Evolutionary conservation across 768 basidiomycete species (phyloP).

Genomic region (Auricularia auricula-judae): DNA sequence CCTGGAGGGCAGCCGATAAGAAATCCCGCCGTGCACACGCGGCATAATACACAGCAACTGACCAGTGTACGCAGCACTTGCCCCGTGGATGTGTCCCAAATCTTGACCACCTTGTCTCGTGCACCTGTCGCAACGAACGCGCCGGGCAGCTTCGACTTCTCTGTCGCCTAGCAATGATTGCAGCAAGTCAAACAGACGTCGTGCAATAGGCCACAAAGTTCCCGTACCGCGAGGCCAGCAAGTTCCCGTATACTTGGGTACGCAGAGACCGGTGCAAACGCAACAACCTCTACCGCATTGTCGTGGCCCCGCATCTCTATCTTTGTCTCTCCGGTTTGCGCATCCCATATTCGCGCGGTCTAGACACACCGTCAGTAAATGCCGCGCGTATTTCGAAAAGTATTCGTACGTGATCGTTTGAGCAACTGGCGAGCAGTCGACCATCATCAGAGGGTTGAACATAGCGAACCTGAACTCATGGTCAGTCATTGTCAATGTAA

Average conservation of each 20-base stretch:
- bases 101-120: conserved; percentile 82
- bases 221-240: conserved; percentile 54
- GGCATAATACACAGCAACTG: conserved; percentile 14
- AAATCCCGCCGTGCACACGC: conserved; percentile 1
- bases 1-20: conserved; percentile 22
- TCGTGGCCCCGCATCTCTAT: conserved; percentile 81
- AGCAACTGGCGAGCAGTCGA: conserved; percentile 63
- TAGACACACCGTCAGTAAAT: conserved; percentile 19
- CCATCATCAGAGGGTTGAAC: conserved; percentile 48
- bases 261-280: conserved; percentile 68
- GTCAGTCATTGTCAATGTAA: neutral
- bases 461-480: conserved; percentile 7
- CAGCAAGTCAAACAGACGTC: neutral
- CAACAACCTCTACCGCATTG: conserved; percentile 71
- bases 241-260: conserved; percentile 71
- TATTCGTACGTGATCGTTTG: conserved; percentile 68
- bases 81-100: conserved; percentile 82
- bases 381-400: conserved; percentile 3
- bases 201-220: neutral
- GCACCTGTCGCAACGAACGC: conserved; percentile 71
- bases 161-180: conserved; percentile 22
- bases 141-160: conserved; percentile 22
- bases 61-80: conserved; percentile 72
- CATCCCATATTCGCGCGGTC: conserved; percentile 74
- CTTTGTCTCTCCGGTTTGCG: conserved; percentile 63